Percentiles rank a stretch among this genome's conserved stretches.
Conservation (phyloP, 2,329 filamentous ascomycete genomes). For the Alternaria arbusti region DNA sequence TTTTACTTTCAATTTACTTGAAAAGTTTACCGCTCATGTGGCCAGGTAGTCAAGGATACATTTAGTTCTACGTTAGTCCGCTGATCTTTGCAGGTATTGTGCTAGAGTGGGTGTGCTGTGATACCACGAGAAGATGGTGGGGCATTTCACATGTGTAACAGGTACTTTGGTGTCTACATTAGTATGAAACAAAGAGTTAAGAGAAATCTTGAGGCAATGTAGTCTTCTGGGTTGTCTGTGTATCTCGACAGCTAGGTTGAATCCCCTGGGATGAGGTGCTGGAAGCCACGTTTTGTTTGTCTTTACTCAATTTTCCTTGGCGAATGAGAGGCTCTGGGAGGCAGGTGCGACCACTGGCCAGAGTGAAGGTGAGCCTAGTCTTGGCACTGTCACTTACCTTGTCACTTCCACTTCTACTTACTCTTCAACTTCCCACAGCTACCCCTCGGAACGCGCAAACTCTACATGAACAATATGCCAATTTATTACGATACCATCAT, state of each 20-base stretch:
- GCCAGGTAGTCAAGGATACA: background rate
- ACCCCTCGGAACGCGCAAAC: background rate
- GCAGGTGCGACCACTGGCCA: background rate
- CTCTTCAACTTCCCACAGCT: background rate
- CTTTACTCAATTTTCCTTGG: rapidly evolving
- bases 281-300: background rate
- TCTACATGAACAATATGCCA: background rate
- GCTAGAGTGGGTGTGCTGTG: background rate
- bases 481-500: background rate
- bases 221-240: background rate
- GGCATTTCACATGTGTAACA: background rate
- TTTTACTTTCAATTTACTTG: constrained; percentile 3
- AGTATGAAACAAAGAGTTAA: background rate
- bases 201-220: background rate
- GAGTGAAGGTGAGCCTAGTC: background rate
- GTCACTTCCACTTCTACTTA: background rate
- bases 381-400: background rate
- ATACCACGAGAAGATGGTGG: background rate
- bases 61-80: background rate
- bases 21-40: background rate
- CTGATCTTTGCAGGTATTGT: background rate
- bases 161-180: background rate
- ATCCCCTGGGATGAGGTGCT: background rate
- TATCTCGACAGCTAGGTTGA: background rate
- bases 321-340: background rate